Evolutionary conservation across 2,329 filamentous ascomycete species (phyloP), one percentile per base, ranked within the genome.

Genomic region (Clarireedia homoeocarpa): DNA sequence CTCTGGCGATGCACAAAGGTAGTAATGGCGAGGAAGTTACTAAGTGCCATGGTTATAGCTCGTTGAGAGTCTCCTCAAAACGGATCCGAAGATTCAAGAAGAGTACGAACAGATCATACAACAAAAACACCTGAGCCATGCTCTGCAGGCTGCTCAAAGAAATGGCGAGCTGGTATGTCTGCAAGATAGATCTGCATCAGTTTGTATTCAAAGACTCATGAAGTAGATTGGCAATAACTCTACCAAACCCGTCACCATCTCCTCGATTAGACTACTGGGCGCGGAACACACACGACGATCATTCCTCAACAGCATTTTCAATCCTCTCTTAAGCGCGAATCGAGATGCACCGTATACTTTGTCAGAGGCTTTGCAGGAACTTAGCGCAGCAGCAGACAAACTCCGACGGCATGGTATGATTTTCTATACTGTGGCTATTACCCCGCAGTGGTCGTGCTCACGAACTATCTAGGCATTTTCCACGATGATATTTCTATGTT

Each of bases 161-260:
- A 75, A 88, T 55, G 77, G 75, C 39, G 83, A 88, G 69, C 71
- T 90, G 73, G 85, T 88, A 74, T 58, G 75, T 53, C 40, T 50
- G 44, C 26, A 12, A 14, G 12, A 10, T 20, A 45, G 20, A 20
- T 24, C 5, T 30, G 27, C 20, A 2, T 10, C 10, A 23, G 20
- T n/a, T 20, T n/a, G 53, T 20, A 15, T 39, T 46, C 47, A 55
- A 15, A 42, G 39, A 38, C 53, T 30, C 17, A 24, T 45, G 9
- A 17, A 36, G 39, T 51, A 91, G 87, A 81, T 95, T 67, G 81
- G 84, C 63, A 82, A 88, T 72, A 95, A 97, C 71, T 86, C 87
- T 62, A 89, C 89, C 45, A 82, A 94, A 57, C 92, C 94, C 42
- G 89, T 94, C 65, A 89, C 90, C 14, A 86, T 99, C 69, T 89